Conservation (phyloP, 306 rosid genomes). For the Sesbania bispinosa region DNA sequence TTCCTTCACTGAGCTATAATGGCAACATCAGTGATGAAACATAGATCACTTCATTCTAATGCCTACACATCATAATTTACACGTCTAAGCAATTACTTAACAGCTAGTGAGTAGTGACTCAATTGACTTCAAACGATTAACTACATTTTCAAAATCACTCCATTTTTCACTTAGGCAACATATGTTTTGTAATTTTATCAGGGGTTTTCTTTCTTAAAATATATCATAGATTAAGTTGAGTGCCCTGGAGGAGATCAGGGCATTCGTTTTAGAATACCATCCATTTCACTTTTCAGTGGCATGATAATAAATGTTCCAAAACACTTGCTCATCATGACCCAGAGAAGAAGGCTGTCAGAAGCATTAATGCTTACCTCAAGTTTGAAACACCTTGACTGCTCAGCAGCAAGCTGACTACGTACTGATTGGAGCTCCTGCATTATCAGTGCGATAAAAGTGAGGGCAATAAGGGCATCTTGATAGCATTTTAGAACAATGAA, state of each 20-base stretch:
- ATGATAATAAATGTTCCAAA: neutral
- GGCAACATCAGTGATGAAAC: neutral
- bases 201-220: neutral
- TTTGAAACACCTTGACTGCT: conserved; percentile 95
- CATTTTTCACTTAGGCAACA: neutral
- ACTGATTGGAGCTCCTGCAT: conserved; percentile 86
- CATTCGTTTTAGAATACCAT: neutral
- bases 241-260: neutral
- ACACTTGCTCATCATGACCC: neutral
- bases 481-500: neutral
- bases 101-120: neutral
- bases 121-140: neutral
- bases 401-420: conserved; percentile 83
- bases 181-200: neutral
- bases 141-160: conserved; percentile 2
- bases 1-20: neutral
- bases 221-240: neutral
- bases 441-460: conserved; percentile 20
- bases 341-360: neutral
- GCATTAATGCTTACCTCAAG: conserved; percentile 61
- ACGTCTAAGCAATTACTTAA: neutral
- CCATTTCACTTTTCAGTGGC: neutral
- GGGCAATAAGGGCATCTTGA: conserved; percentile 11
- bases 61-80: neutral
- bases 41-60: neutral